These are phyloP conservation scores for Spirogloea muscicola DNA, from an alignment of 139 green algal genomes.

Conservation along the genomic window DNA sequence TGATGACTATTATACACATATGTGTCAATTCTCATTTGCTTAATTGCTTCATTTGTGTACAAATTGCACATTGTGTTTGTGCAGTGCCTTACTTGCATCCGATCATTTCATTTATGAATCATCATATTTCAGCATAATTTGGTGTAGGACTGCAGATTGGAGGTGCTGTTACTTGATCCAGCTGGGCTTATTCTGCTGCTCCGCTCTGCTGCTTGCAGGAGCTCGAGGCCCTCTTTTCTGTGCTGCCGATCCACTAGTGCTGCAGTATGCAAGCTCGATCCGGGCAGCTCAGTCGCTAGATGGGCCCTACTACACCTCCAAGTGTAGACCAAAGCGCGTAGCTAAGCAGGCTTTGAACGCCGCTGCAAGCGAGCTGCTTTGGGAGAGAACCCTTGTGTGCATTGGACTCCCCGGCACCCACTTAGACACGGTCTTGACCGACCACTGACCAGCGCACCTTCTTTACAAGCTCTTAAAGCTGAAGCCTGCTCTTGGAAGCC, in stretches of 20 bases:
- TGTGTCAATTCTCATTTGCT: neutral
- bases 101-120: too few species aligned
- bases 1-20: neutral
- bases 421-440: too few species aligned
- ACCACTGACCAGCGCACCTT: too few species aligned
- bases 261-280: neutral
- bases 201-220: conserved; percentile 1
- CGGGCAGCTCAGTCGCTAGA: neutral
- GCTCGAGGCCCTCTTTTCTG: conserved; percentile 15
- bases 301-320: conserved; percentile 8
- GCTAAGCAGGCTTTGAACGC: too few species aligned
- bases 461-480: too few species aligned
- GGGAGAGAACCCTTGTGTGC: too few species aligned
- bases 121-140: too few species aligned
- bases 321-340: conserved; percentile 9
- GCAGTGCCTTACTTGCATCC: neutral
- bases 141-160: neutral
- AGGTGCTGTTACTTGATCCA: conserved; percentile 1
- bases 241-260: conserved; percentile 14
- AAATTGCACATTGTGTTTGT: neutral
- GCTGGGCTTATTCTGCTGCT: neutral
- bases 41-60: neutral
- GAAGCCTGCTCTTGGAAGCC: too few species aligned
- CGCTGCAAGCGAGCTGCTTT: too few species aligned
- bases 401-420: too few species aligned